Conservation (phyloP, 768 basidiomycete species). For the Boletus edulis region DNA sequence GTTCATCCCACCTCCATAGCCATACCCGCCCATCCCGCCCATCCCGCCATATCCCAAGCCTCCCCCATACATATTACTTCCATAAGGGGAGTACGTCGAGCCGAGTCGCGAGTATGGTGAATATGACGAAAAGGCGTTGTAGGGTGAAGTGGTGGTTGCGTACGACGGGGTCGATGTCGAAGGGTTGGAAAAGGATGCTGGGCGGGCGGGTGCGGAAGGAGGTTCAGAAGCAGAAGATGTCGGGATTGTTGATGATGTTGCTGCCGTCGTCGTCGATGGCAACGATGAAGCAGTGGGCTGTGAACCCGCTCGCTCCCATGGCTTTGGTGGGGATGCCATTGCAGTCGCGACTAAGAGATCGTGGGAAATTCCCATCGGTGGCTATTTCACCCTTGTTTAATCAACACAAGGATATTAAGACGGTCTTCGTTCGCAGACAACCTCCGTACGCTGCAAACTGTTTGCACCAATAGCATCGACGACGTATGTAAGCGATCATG, state of each 20-base stretch:
- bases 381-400: not conserved
- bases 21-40: constrained; percentile 43
- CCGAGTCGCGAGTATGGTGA: constrained; percentile 39
- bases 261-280: constrained; percentile 20
- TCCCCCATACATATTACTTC: constrained; percentile 33
- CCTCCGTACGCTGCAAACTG: too few species aligned
- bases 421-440: too few species aligned
- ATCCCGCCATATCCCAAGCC: constrained; percentile 40
- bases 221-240: constrained; percentile 27
- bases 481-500: too few species aligned
- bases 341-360: constrained; percentile 14
- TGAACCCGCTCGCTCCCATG: constrained; percentile 71
- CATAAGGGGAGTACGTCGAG: constrained; percentile 36
- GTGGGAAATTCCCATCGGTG: constrained; percentile 16
- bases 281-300: constrained; percentile 31
- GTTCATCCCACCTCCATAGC: constrained; percentile 48
- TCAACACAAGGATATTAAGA: too few species aligned
- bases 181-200: constrained; percentile 47
- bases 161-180: constrained; percentile 36
- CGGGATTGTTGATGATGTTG: constrained; percentile 19
- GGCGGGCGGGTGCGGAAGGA: constrained; percentile 61
- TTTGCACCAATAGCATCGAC: too few species aligned
- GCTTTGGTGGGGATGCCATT: constrained; percentile 87
- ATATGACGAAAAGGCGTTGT: constrained; percentile 48
- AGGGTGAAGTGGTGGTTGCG: constrained; percentile 38